Evolutionary conservation across 176 grass and related monocot genomes (phyloP), one percentile per base, ranked within the genome.

Genomic region (maize (Zea mays)): DNA sequence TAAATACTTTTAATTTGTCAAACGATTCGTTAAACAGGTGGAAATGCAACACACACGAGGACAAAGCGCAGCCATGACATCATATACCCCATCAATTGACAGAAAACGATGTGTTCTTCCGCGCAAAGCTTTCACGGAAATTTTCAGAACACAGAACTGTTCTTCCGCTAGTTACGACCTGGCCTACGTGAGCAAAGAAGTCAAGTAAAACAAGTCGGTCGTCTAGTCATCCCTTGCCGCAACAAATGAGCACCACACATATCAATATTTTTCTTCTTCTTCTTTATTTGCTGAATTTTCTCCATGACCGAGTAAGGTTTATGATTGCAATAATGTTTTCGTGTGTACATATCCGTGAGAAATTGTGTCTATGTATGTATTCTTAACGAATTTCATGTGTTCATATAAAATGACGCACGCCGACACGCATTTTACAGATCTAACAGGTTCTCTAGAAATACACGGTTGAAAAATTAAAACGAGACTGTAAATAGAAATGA

Each of bases 111-210:
- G 37, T 20, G 7, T 33, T 3, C 8, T 10, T 2, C 6, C 44
- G 14, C 44, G 14, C 9, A 20, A 44, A 20, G 35, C 6, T 52
- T 65, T 84, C 67, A 56, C 68, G 4, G 57, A 64, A 52, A 20
- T 6, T 64, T 38, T 63, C 5, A 69, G 46, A 64, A 71, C 37
- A n/a, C 10, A 16, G 74, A 72, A 45, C 2, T 43, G 56, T 62
- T 71, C 65, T 84, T 83, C 36, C 45, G 20, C 10, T 15, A 15
- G 37, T 13, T 10, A 62, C 9, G 66, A 72, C 57, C 47, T 65
- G 12, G 65, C 15, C 13, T 10, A 65, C 10, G n/a, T 6, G 11
- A 65, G 15, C 17, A 71, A 10, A 36, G 7, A 62, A 67, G 72
- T 58, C 51, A 75, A 83, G 33, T 6, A 63, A 73, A 0, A 0